phyloP scores from a whole-genome alignment of 805 yeast genomes.

The Yarrowia sp. region DNA sequence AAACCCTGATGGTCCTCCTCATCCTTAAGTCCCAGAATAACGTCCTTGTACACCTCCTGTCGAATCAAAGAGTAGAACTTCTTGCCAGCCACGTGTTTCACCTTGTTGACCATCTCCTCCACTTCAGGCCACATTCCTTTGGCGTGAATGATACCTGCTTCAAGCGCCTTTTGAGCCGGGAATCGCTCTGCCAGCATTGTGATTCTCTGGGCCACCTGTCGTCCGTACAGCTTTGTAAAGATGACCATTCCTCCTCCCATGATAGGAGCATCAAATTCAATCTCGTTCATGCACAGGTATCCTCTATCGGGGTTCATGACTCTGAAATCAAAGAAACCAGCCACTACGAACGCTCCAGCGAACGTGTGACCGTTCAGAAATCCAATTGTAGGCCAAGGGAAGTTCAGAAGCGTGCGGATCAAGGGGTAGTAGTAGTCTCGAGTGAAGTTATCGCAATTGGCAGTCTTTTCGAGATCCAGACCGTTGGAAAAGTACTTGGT shows the following conservation, averaged over 20 bases:
- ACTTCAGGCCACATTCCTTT: slow-evolving; percentile 40
- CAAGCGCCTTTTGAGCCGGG: slow-evolving; percentile 35
- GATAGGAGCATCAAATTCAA: slow-evolving; percentile 42
- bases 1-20: neutral
- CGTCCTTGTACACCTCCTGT: neutral
- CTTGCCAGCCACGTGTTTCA: slow-evolving; percentile 7
- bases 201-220: slow-evolving; percentile 35
- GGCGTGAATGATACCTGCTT: slow-evolving; percentile 37
- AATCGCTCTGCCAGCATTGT: slow-evolving; percentile 41
- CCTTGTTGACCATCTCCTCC: slow-evolving; percentile 35
- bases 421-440: slow-evolving; percentile 37
- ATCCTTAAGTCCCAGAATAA: neutral
- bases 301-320: slow-evolving; percentile 43
- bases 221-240: slow-evolving; percentile 38
- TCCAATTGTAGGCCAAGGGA: slow-evolving; percentile 44
- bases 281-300: slow-evolving; percentile 43
- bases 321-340: slow-evolving; percentile 42
- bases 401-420: slow-evolving; percentile 39
- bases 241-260: slow-evolving; percentile 41
- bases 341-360: slow-evolving; percentile 44
- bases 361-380: slow-evolving; percentile 44
- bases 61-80: slow-evolving; percentile 1
- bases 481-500: slow-evolving; percentile 44
- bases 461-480: slow-evolving; percentile 40
- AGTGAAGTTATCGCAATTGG: slow-evolving; percentile 39